Base-by-base conservation (phyloP, 257 asterid genomes). In the Plantago elongata region DNA sequence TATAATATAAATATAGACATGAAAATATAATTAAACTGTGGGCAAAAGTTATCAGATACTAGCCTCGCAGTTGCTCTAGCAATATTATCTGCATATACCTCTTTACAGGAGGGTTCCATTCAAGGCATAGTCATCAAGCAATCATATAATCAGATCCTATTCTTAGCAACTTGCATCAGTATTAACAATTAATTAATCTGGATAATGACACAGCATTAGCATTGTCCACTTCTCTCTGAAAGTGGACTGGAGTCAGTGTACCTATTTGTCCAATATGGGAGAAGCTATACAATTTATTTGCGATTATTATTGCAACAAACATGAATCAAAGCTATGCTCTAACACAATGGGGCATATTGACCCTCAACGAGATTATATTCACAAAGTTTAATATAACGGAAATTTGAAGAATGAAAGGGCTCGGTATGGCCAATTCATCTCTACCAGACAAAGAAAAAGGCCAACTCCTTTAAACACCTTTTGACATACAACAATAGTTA, bases 361-460 rank as follows among this genome's bases (percentile, higher is more conserved):
- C 40, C 8, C 7, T 5, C 8, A 4, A 34, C 40, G 4, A 34
- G 1, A 22, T 34, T 34, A 5, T 7, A 34, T 34, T 34, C 40
- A 4, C 40, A 34, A 34, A 22, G 27, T 22, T 22, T 22, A 22
- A 22, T 22, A 22, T 22, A 22, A 22, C 2, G 27, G 27, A 22
- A 22, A 1, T 34, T 4, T 4, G 40, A 34, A 34, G 40, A 34
- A 34, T 34, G 0, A 34, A 34, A 34, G 40, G 40, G 40, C 40
- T 34, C 40, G 40, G 8, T 34, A 34, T 34, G 40, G 40, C 40
- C 40, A 57, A 45, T 46, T 49, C 38, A 38, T 29, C 27, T 34
- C 51, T 13, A 43, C 18, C 17, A 59, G 59, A 45, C 13, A 15
- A 22, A 47, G 67, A 45, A 27, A 64, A 59, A 38, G 65, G 55